phyloP scores from a whole-genome alignment of 2,329 filamentous ascomycete species.

The Fusarium sp. region DNA sequence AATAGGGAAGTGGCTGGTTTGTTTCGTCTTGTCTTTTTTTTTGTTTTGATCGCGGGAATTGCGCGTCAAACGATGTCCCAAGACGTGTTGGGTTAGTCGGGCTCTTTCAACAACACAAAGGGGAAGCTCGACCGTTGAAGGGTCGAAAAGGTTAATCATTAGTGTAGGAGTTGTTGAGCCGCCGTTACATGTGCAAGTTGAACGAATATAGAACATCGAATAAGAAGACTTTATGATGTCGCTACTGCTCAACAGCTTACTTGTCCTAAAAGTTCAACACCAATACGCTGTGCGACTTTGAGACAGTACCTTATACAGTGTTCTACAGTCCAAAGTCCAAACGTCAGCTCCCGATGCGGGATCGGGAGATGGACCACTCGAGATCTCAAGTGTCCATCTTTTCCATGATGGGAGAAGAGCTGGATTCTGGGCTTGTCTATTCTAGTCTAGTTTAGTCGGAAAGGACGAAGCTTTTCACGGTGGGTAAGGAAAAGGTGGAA shows the following conservation, averaged over 20 bases:
- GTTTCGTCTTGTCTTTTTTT: constrained; percentile 30
- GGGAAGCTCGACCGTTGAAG: constrained; percentile 28
- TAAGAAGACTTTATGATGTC: constrained; percentile 9
- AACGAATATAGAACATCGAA: constrained; percentile 2
- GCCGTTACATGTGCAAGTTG: neutral
- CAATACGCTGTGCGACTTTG: neutral
- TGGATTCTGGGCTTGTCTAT: neutral
- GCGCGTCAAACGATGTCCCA: constrained; percentile 20
- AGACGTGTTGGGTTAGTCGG: constrained; percentile 21
- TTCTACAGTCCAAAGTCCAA: constrained; percentile 14
- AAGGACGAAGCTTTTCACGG: constrained; percentile 25
- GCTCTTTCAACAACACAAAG: constrained; percentile 13
- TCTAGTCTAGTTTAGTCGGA: neutral
- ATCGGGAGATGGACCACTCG: constrained; percentile 23
- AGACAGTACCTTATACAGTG: constrained; percentile 10
- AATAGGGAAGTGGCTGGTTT: constrained; percentile 3
- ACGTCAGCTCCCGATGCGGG: constrained; percentile 26
- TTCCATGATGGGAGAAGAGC: constrained; percentile 33
- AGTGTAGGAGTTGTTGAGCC: constrained; percentile 6
- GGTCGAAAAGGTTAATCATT: constrained; percentile 14
- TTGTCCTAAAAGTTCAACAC: neutral
- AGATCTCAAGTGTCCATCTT: constrained; percentile 39
- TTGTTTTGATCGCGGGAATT: constrained; percentile 7
- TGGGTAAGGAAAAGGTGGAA: constrained; percentile 22
- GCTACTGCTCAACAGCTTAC: neutral